Evolutionary conservation across 2,329 filamentous ascomycete species (phyloP).

Genomic region (Scleromitrula shiraiana): DNA sequence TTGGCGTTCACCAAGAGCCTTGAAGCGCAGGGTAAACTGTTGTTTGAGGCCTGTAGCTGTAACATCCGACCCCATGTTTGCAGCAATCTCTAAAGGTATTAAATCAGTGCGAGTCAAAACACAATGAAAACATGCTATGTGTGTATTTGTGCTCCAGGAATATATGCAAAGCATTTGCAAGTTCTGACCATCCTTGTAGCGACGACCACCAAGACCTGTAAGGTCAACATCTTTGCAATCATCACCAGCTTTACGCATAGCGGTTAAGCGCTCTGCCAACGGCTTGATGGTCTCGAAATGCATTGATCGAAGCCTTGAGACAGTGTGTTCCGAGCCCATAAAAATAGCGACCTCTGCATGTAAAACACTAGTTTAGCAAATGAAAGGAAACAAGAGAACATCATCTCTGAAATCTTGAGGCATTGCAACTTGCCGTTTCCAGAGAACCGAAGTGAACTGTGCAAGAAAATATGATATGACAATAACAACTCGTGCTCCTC

Average conservation of each 20-base stretch:
- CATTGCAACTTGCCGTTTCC: no score
- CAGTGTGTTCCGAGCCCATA: constrained; percentile 1
- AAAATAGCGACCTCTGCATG: not conserved
- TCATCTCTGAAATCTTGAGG: no score
- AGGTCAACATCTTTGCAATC: constrained; percentile 6
- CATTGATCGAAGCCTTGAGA: not conserved
- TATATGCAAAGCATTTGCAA: not conserved
- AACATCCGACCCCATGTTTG: constrained; percentile 37
- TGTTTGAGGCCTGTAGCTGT: constrained; percentile 51
- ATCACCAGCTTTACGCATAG: constrained; percentile 1
- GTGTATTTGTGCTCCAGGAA: not conserved
- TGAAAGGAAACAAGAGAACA: not conserved
- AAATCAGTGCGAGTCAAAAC: not conserved
- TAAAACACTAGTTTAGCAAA: not conserved
- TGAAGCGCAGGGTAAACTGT: constrained; percentile 47
- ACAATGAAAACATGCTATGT: not conserved
- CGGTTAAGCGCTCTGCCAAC: constrained; percentile 1
- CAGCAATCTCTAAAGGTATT: not conserved
- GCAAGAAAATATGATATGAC: not conserved
- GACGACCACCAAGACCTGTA: not conserved
- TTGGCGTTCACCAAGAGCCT: constrained; percentile 43
- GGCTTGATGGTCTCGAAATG: constrained; percentile 4
- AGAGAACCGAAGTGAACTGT: no score
- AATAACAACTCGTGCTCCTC: not conserved
- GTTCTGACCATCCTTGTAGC: constrained; percentile 9